Evolutionary conservation across 1,139 yeast species (phyloP).

Genomic region (Pichia sp.): DNA sequence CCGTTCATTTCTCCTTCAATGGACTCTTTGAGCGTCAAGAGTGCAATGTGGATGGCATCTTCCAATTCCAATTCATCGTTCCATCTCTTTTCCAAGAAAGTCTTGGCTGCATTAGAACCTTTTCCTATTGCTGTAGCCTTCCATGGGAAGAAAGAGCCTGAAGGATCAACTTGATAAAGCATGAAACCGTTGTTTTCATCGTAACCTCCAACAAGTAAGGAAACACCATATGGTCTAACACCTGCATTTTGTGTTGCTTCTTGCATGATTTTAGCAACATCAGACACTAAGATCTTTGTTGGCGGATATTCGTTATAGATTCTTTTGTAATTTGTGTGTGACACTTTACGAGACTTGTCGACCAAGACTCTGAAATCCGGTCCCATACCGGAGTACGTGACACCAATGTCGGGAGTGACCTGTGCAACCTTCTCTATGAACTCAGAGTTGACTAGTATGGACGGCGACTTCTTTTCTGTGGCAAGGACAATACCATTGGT

Average conservation of each 20-base stretch:
- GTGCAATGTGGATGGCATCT: slow-evolving; percentile 96
- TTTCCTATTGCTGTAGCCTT: slow-evolving; percentile 98
- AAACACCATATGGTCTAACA: slow-evolving; percentile 96
- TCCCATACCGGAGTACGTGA: slow-evolving; percentile 98
- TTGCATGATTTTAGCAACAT: slow-evolving; percentile 94
- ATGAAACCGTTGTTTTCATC: slow-evolving; percentile 78
- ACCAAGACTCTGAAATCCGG: slow-evolving; percentile 95
- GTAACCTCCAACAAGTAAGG: slow-evolving; percentile 87
- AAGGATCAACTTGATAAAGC: slow-evolving; percentile 95
- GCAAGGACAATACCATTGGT: slow-evolving; percentile 96
- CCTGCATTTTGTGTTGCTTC: slow-evolving; percentile 98
- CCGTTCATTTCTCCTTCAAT: slow-evolving; percentile 98
- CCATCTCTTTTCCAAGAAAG: slow-evolving; percentile 97
- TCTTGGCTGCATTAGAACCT: slow-evolving; percentile 89
- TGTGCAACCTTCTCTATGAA: slow-evolving; percentile 73
- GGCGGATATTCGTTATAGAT: slow-evolving; percentile 97
- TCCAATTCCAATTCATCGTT: slow-evolving; percentile 93
- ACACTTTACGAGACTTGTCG: slow-evolving; percentile 86
- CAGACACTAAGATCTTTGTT: slow-evolving; percentile 87
- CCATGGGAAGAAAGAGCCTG: slow-evolving; percentile 99
- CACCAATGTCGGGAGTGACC: slow-evolving; percentile 93
- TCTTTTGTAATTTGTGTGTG: slow-evolving; percentile 90
- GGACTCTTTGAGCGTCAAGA: slow-evolving; percentile 88
- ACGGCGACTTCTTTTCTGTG: slow-evolving; percentile 86
- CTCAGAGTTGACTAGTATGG: slow-evolving; percentile 70